phyloP scores from a whole-genome alignment of 2,329 filamentous ascomycete genomes.

The Venturia asperata region DNA sequence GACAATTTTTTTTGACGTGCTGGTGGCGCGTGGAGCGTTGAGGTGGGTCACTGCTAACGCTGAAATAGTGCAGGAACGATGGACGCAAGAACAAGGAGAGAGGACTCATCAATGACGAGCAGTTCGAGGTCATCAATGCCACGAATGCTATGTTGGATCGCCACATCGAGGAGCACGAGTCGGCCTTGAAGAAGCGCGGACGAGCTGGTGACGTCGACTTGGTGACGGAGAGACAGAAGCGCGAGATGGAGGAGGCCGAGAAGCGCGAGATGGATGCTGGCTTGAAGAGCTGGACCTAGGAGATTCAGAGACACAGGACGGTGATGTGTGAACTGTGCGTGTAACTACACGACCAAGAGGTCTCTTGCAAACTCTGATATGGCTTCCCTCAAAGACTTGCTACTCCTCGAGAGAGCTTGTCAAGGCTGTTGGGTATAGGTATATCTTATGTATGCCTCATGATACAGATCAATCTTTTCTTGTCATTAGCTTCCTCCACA shows the following conservation, averaged over 20 bases:
- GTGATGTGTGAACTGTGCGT: neutral
- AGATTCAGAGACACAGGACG: neutral
- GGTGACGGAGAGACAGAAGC: neutral
- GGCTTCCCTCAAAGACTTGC: neutral
- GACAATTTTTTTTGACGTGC: neutral
- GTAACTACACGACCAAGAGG: no score
- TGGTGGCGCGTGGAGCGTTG: neutral
- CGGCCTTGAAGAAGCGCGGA: neutral
- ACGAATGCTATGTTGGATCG: neutral
- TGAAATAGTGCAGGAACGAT: neutral
- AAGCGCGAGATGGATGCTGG: neutral
- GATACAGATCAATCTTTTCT: no score
- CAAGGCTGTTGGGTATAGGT: neutral
- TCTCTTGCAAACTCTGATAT: neutral
- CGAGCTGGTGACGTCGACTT: neutral
- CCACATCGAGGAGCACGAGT: neutral
- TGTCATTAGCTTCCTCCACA: no score
- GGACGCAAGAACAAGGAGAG: neutral
- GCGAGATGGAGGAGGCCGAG: neutral
- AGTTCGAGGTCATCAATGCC: conserved; percentile 1
- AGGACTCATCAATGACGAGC: conserved; percentile 3
- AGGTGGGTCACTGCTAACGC: neutral
- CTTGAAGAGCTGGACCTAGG: neutral
- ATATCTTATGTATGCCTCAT: no score
- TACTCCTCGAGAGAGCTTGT: neutral